These are phyloP conservation scores for Crithidia sp. DNA, from an alignment of 208 protist species.

Conservation along the genomic window DNA sequence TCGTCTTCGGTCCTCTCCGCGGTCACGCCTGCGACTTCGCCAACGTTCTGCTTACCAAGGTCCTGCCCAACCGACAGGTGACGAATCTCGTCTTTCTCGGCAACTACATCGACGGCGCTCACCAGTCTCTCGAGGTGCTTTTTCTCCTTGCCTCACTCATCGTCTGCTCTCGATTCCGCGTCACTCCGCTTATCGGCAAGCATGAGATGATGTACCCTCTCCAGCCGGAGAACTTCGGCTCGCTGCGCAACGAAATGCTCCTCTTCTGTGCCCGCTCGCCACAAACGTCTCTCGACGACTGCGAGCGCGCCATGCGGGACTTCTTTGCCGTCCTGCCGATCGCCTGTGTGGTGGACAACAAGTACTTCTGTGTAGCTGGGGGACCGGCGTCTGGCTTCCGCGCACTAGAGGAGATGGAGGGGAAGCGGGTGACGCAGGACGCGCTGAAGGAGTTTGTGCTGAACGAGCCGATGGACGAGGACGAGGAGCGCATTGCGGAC, in stretches of 20 bases:
- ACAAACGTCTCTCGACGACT: constrained; percentile 41
- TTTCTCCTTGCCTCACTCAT: constrained; percentile 70
- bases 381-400: constrained; percentile 60
- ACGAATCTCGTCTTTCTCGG: constrained; percentile 77
- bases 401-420: constrained; percentile 48
- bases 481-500: constrained; percentile 67
- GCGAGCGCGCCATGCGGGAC: constrained; percentile 47
- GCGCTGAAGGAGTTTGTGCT: constrained; percentile 69
- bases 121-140: constrained; percentile 75
- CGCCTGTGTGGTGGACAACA: constrained; percentile 67
- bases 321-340: constrained; percentile 74
- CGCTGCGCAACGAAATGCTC: constrained; percentile 66
- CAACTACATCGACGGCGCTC: constrained; percentile 85
- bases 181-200: constrained; percentile 69
- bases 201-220: constrained; percentile 86
- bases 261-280: constrained; percentile 38
- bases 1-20: constrained; percentile 73
- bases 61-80: constrained; percentile 36
- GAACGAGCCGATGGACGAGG: constrained; percentile 86
- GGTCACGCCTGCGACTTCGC: constrained; percentile 80
- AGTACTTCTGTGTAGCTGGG: constrained; percentile 77
- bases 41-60: constrained; percentile 55
- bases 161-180: constrained; percentile 45
- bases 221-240: constrained; percentile 71
- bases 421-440: constrained; percentile 19